Base-by-base conservation (phyloP, 1,284 basidiomycete species). In the Cryptococcus sp. region DNA sequence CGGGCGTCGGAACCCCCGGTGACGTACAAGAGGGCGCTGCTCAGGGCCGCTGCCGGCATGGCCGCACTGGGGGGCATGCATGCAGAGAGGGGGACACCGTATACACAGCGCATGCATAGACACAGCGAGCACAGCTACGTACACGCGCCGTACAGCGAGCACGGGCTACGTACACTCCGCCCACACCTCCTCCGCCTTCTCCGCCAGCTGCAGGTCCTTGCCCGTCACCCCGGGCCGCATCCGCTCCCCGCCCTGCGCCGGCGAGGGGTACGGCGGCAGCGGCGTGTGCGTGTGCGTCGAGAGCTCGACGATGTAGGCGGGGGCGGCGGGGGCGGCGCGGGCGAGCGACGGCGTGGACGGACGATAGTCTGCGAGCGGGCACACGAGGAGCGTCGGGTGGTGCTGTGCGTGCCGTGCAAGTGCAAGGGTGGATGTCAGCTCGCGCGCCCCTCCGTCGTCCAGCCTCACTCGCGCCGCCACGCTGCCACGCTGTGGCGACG, bases 211-310 rank as follows among this genome's bases (percentile, higher is more conserved):
- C 16, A 73, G 37, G 47, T 75, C 73, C 57, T 75, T 75, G 12
- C 56, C 59, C 21, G 73, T 75, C 13, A 75, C 66, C 5, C 73
- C 73, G 2, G 71, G 71, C 28, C 53, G 18, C 42, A 69, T 68
- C 52, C 61, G 66, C 28, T 16, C 15, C n/a, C 13, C 38, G 11
- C 46, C 51, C 36, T 54, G 46, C 23, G 51, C 52, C 24, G 50
- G 55, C 21, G 38, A 38, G 23, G 57, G 55, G 15, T 64, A 56
- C 11, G 65, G 65, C 6, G 71, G 67, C 42, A 73, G 39, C 2
- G 73, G 73, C 45, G 73, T 73, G 59, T 75, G 73, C 4, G 73
- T 75, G 53, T 71, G 67, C 16, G 68, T 72, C 1, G 68, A 62
- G 3, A 75, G 36, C 45, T 68, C 62, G 13, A 75, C 46, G 11